phyloP scores from a whole-genome alignment of 257 asterid genomes.

The Leptodermis oblonga region DNA sequence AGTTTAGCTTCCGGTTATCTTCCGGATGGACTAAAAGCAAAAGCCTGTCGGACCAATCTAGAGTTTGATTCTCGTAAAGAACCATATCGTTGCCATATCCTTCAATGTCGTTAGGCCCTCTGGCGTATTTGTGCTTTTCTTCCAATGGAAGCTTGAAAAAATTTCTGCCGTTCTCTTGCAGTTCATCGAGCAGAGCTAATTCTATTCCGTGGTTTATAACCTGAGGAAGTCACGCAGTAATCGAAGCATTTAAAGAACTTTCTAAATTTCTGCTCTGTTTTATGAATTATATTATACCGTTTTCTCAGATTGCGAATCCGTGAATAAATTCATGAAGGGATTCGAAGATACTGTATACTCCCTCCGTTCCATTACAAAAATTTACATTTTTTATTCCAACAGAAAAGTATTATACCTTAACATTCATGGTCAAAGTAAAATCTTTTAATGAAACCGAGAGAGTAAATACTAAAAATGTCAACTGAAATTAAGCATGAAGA shows the following conservation, averaged over 20 bases:
- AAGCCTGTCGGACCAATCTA: slow-evolving; percentile 69
- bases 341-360: no score
- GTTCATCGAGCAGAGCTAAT: slow-evolving; percentile 31
- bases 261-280: not conserved
- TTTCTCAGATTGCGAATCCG: no score
- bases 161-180: slow-evolving; percentile 26
- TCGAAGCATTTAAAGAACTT: not conserved
- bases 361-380: no score
- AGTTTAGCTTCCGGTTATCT: slow-evolving; percentile 29
- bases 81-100: slow-evolving; percentile 62
- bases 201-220: slow-evolving; percentile 63
- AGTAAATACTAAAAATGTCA: not conserved
- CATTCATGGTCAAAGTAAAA: no score
- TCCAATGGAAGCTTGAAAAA: slow-evolving; percentile 46
- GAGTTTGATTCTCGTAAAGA: slow-evolving; percentile 43
- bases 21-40: slow-evolving; percentile 47
- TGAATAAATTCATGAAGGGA: no score
- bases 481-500: not conserved
- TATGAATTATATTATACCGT: no score
- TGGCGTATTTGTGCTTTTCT: slow-evolving; percentile 48
- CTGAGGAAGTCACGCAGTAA: no score
- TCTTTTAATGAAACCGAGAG: no score
- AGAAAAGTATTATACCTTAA: no score
- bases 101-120: slow-evolving; percentile 34
- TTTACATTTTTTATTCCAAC: no score